These are phyloP conservation scores for Stramenopiles sp. DNA, from an alignment of 352 stramenopile genomes.

Conservation along the genomic window DNA sequence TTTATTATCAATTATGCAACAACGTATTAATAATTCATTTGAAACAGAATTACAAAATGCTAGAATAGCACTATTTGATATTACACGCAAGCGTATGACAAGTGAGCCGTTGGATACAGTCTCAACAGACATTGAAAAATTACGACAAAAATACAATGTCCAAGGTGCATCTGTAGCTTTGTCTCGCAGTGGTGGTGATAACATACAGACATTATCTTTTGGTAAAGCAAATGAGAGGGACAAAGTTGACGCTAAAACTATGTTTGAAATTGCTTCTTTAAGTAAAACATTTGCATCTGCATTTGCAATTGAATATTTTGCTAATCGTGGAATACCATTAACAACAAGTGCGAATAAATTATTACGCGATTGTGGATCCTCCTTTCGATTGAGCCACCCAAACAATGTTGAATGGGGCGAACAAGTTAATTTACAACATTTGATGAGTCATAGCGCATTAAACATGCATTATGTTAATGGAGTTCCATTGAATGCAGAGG, in stretches of 20 bases:
- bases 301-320: constrained; percentile 24
- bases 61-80: background rate
- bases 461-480: constrained; percentile 26
- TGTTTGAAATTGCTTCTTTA: constrained; percentile 21
- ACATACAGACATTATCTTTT: background rate
- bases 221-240: background rate
- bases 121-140: background rate
- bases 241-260: background rate
- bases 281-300: constrained; percentile 20
- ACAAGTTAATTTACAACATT: constrained; percentile 14
- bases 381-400: background rate
- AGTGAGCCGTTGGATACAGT: background rate
- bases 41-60: background rate
- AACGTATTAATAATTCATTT: background rate
- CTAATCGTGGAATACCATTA: constrained; percentile 12
- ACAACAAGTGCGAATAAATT: constrained; percentile 17
- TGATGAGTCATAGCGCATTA: constrained; percentile 23
- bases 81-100: background rate
- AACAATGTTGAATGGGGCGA: constrained; percentile 5
- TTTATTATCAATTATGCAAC: background rate
- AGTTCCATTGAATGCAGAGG: constrained; percentile 10
- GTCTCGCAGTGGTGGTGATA: background rate
- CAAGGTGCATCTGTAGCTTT: background rate
- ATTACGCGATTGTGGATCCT: background rate
- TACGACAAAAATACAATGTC: background rate